These are phyloP conservation scores for Pseudoneurospora amorphoporcata DNA, from an alignment of 495 filamentous ascomycete genomes.

Conservation along the genomic window DNA sequence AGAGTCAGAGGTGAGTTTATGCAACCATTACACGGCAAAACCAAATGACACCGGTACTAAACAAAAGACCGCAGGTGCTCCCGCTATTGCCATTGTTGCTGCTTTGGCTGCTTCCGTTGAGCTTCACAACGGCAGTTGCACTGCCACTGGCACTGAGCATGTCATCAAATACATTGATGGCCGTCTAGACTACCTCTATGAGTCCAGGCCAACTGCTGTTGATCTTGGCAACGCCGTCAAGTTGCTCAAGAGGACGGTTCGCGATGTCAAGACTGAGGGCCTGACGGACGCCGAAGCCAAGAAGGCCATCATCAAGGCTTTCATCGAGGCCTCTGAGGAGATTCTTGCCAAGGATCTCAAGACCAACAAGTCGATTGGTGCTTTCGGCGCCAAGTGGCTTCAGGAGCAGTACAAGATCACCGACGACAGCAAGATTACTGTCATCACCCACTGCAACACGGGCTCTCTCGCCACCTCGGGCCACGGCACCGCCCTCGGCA, in stretches of 20 bases:
- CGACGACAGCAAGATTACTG: slow-evolving; percentile 44
- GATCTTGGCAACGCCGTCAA: slow-evolving; percentile 83
- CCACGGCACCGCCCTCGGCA: slow-evolving; percentile 89
- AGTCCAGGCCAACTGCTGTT: slow-evolving; percentile 85
- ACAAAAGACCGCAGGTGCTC: slow-evolving; percentile 52
- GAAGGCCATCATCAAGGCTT: slow-evolving; percentile 47
- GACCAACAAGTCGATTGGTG: slow-evolving; percentile 79
- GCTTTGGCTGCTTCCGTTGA: slow-evolving; percentile 78
- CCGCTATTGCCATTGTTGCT: slow-evolving; percentile 95
- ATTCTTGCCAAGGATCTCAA: slow-evolving; percentile 81
- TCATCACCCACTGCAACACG: slow-evolving; percentile 96
- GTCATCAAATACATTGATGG: slow-evolving; percentile 54
- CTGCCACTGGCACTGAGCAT: slow-evolving; percentile 41
- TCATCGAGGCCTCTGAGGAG: slow-evolving; percentile 66
- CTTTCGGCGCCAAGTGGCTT: slow-evolving; percentile 78
- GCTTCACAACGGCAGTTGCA: slow-evolving; percentile 42
- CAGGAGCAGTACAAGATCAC: slow-evolving; percentile 31
- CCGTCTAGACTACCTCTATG: slow-evolving; percentile 72
- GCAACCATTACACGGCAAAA: not conserved
- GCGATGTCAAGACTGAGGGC: slow-evolving; percentile 22
- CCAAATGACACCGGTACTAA: not conserved
- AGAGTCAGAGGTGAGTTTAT: slow-evolving; percentile 43
- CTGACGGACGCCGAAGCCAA: slow-evolving; percentile 24
- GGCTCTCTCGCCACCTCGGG: slow-evolving; percentile 95
- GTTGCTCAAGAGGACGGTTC: slow-evolving; percentile 56